Conservation (phyloP, 208 protist genomes). For the Leptomonas pyrrhocoris region DNA sequence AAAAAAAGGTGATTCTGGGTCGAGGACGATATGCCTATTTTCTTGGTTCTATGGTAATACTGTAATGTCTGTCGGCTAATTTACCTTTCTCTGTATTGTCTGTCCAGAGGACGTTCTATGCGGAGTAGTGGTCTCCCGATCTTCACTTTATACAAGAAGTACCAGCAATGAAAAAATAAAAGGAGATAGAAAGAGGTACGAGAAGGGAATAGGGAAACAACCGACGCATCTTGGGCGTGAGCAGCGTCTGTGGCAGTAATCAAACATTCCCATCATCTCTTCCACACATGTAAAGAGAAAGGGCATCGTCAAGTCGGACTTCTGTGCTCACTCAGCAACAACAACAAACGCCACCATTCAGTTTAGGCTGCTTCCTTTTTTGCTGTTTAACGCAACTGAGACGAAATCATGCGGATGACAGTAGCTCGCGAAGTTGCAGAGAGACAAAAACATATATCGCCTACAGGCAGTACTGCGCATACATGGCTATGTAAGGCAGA, state of each 20-base stretch:
- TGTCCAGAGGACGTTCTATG: conserved; percentile 1
- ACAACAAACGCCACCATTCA: no score
- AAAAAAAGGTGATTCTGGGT: neutral
- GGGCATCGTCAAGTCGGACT: no score
- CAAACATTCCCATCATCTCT: no score
- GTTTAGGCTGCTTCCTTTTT: no score
- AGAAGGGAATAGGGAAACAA: neutral
- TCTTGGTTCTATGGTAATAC: neutral
- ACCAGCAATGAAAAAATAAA: neutral
- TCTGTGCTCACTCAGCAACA: no score
- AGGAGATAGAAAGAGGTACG: neutral
- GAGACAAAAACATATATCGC: no score
- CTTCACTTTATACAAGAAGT: neutral
- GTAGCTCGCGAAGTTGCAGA: no score
- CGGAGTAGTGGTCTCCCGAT: neutral
- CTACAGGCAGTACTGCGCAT: conserved; percentile 19
- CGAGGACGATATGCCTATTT: neutral
- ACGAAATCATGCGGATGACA: no score
- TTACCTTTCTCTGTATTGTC: neutral
- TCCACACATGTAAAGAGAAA: no score
- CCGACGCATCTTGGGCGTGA: no score
- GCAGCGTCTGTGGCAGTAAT: no score
- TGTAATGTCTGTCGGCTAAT: neutral
- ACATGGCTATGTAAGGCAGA: conserved; percentile 34
- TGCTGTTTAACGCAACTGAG: no score